A percentile compares a stretch with the other conserved stretches of the same genome.
Conservation (phyloP, 129 eudicot genomes). For the Glebionis coronaria region DNA sequence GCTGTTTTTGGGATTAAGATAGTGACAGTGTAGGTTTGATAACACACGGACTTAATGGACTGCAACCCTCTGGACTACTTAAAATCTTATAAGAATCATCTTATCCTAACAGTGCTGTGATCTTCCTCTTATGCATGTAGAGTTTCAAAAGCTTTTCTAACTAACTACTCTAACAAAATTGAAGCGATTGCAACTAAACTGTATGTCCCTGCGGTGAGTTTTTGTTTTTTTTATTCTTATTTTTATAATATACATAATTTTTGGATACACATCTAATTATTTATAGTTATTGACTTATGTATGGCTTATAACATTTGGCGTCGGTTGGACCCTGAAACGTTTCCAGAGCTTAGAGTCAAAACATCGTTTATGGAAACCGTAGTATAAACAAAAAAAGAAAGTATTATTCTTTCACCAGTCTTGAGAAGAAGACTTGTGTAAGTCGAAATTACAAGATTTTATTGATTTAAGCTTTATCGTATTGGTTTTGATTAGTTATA, state of each 20-base stretch:
- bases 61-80: too few species aligned
- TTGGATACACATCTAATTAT: background rate
- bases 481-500: background rate
- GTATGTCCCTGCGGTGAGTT: constrained; percentile 54
- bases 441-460: constrained; percentile 22
- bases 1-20: too few species aligned
- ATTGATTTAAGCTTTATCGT: background rate
- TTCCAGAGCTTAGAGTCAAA: constrained; percentile 41
- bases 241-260: background rate
- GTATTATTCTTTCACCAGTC: constrained; percentile 39
- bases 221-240: too few species aligned
- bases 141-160: constrained; percentile 60
- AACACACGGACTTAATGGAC: too few species aligned
- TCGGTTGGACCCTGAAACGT: constrained; percentile 30
- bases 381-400: constrained; percentile 43
- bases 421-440: constrained; percentile 75
- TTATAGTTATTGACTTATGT: too few species aligned
- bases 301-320: constrained; percentile 14
- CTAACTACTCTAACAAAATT: constrained; percentile 75
- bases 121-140: too few species aligned
- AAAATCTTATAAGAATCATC: too few species aligned
- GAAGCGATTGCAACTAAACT: constrained; percentile 76
- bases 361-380: constrained; percentile 31
- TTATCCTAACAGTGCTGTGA: too few species aligned
- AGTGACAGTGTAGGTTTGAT: too few species aligned